Base-by-base conservation (phyloP, 1,284 basidiomycete genomes). In the Microbotryum violaceum region DNA sequence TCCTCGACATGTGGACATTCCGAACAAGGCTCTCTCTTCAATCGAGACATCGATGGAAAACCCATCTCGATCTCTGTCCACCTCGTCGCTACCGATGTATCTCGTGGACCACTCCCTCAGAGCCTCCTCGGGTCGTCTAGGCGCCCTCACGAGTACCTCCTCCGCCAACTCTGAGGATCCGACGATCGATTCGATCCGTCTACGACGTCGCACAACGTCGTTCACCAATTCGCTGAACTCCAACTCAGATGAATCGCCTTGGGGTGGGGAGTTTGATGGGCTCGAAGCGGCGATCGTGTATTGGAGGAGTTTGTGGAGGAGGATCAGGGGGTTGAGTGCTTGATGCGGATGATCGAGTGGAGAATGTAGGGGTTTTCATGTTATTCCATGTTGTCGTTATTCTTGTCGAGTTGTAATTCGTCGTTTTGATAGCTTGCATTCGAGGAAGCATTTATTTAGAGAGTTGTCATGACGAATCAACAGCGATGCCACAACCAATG, bases 261-360 rank as follows among this genome's bases (percentile, higher is more conserved):
- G 58, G 58, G 58, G 58, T 37, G 56, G 60, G 16, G 56, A 61
- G 50, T 50, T 56, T 52, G 60, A 56, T 46, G 54, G 60, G 9
- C 44, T 51, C 16, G 60, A 57, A 29, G 56, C 56, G 49, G 60
- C 60, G 42, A 44, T 56, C 42, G 42, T 27, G 6, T 56, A 61
- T 27, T 61, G 60, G 55, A 37, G 54, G 45, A 27, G 49, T 37
- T 23, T 56, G 5, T 52, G 50, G 49, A 61, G 57, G 53, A 53
- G 48, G 57, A 59, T 54, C 37, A 49, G 50, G 57, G 53, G 51
- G 25, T 47, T 46, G 9, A 45, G 54, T 54, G 25, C 12, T 23
- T 54, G 31, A n/a, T 6, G 31, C 21, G 33, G 31, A 8, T 14
- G 44, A 7, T 4, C 53, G 27, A 45, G 8, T 25, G 12, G 12